Percentiles rank a stretch among this genome's conserved stretches.
phyloP scores from a whole-genome alignment of 2,329 filamentous ascomycete genomes.

The Botrytis tulipae region DNA sequence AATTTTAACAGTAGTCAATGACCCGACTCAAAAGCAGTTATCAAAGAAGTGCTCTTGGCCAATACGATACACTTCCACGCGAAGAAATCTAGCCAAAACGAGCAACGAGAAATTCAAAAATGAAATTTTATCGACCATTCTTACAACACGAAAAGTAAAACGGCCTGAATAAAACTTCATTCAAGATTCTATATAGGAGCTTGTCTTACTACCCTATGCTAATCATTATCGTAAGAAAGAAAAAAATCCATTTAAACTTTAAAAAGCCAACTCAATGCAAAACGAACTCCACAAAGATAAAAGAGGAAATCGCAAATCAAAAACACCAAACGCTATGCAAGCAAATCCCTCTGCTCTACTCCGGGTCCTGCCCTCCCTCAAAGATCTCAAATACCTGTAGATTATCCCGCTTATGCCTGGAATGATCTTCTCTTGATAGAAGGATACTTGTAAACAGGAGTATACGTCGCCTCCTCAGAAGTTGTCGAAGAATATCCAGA shows the following conservation, averaged over 20 bases:
- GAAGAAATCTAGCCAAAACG: too few relatives aligned
- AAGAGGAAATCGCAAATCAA: not conserved
- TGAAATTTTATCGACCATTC: not conserved
- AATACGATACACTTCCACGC: not conserved
- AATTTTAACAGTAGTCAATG: too few relatives aligned
- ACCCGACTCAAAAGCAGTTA: too few relatives aligned
- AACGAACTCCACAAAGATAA: not conserved
- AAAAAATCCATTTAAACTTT: not conserved
- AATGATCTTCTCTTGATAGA: conserved; percentile 3
- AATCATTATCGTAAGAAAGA: not conserved
- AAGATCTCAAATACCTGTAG: rapidly evolving
- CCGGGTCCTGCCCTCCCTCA: not conserved
- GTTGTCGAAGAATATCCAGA: not conserved
- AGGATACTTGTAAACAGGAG: not conserved
- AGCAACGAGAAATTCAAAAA: not conserved
- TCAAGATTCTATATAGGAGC: not conserved
- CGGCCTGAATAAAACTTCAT: not conserved
- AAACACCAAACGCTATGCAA: not conserved
- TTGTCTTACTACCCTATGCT: not conserved
- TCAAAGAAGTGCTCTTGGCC: not conserved
- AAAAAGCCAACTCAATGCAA: not conserved
- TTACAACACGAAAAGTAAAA: not conserved
- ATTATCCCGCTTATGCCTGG: not conserved
- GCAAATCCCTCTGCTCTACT: not conserved
- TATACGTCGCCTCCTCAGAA: not conserved